Base-by-base conservation (phyloP, 2,329 filamentous ascomycete genomes). In the Amylocarpus encephaloides region DNA sequence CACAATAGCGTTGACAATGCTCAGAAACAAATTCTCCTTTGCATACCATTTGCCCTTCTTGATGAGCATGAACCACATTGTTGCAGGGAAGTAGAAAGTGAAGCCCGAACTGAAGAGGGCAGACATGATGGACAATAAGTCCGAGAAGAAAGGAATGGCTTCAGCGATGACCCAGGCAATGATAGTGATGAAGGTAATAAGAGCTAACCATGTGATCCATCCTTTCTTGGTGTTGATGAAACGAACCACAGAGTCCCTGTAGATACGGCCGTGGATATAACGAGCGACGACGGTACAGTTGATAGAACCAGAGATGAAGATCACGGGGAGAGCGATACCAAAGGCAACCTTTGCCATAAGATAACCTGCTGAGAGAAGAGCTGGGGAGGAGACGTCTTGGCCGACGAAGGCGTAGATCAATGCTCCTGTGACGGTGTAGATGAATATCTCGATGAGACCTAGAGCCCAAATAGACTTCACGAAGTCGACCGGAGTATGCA, bases 151-250 rank as follows among this genome's bases (percentile, higher is more conserved):
- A 0, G 85, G 85, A 6, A 88, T 82, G 0, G 80, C 79, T 62
- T 84, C 77, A 5, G 85, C 82, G 51, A 89, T 82, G 51, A 88
- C 66, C 73, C 81, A 85, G 2, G 82, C 79, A 4, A 85, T 49
- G 5, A 79, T 57, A 79, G 83, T 87, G 13, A 80, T 65, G 11
- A 58, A 63, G 0, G 73, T 62, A 1, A 77, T 75, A 41, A 88
- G 78, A 6, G 57, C 72, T 11, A 79, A 57, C 85, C 85, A 88
- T 11, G 73, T 52, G 30, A 58, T 53, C 61, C 61, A 63, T 1
- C 61, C 61, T 32, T 51, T 51, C 33, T 45, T 55, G 11, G 59
- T 62, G 48, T 59, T 58, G 49, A 61, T 51, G 44, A 55, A 61
- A 9, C 57, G 51, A 10, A 36, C 48, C 13, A 56, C 52, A n/a